These are phyloP conservation scores for Fistulinella staudtii DNA, from an alignment of 1,284 basidiomycete species.

Conservation along the genomic window DNA sequence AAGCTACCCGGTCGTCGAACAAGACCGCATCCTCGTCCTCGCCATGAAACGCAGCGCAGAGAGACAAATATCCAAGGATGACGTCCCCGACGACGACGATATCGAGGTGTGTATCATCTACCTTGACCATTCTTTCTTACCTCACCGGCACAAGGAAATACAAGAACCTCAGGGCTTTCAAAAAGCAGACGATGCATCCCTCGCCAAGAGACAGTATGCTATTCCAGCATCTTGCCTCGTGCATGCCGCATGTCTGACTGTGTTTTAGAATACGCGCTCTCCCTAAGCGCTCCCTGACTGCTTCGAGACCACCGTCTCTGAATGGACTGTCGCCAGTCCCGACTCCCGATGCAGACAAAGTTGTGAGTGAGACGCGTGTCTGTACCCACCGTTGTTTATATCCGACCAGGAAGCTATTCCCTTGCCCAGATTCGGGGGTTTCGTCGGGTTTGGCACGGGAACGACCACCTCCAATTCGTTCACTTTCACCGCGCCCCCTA, in stretches of 20 bases:
- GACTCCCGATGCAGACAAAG: slow-evolving; percentile 14
- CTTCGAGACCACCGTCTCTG: slow-evolving; percentile 22
- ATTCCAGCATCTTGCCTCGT: neutral
- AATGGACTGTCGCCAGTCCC: slow-evolving; percentile 22
- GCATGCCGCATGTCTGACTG: slow-evolving; percentile 7
- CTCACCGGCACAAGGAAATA: slow-evolving; percentile 38
- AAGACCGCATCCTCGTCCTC: slow-evolving; percentile 9
- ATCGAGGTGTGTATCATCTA: slow-evolving; percentile 26
- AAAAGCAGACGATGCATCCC: slow-evolving; percentile 51
- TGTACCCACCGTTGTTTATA: slow-evolving; percentile 6
- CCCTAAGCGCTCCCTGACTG: slow-evolving; percentile 44
- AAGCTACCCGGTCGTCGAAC: neutral
- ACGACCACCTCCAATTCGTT: slow-evolving; percentile 30
- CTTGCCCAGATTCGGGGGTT: slow-evolving; percentile 42
- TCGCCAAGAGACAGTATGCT: slow-evolving; percentile 51
- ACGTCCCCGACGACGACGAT: slow-evolving; percentile 39
- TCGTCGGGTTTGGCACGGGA: slow-evolving; percentile 45
- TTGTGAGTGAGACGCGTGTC: slow-evolving; percentile 24
- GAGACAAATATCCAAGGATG: slow-evolving; percentile 65
- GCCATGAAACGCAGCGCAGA: slow-evolving; percentile 75
- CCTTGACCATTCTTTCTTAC: neutral
- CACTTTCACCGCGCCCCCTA: slow-evolving; percentile 28
- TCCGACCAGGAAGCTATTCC: slow-evolving; percentile 18
- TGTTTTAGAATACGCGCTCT: slow-evolving; percentile 51
- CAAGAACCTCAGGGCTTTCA: slow-evolving; percentile 43